Evolutionary conservation across 345 rosid genomes (phyloP), one percentile per base, ranked within the genome.

Genomic region (Balakata baccata): DNA sequence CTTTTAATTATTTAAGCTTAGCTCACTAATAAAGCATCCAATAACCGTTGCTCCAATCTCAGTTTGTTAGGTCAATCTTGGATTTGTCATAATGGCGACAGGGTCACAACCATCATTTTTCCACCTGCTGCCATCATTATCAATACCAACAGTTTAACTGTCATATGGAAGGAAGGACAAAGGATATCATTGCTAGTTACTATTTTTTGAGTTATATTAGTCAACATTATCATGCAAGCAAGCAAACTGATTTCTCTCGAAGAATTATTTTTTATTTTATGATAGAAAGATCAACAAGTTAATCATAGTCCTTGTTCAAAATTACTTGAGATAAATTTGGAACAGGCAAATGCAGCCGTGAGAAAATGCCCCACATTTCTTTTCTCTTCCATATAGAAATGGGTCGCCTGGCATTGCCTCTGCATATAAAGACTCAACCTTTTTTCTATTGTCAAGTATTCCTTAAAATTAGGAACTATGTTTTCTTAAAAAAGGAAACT

Each of bases 111-210:
- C 25, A 60, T 71, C n/a, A 34, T 59, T 34, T 25, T 67, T 50
- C 57, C 75, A 47, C 65, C 58, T 18, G 29, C 14, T 71, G 0
- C 34, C 58, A 60, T 71, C 67, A 47, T 71, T 71, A 29, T 11
- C 57, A 29, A 45, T 4, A 25, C 41, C 74, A 16, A 46, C 51
- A 25, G n/a, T 29, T 54, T 0, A 60, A 61, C 54, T 34, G 59
- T 54, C 39, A 25, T 50, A 0, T 29, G 34, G 22, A 2, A 25
- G 45, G 20, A 39, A 51, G 5, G 9, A 14, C 7, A 14, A 34
- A 60, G 6, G 18, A 17, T 68, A 11, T 29, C 2, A 29, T 29
- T 29, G 34, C 34, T 29, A 29, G 34, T 29, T 29, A 29, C 34
- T 2, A 29, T 2, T 29, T 14, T 52, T 37, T 5, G n/a, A 1